phyloP scores from a whole-genome alignment of 345 rosid species.

The Aquilaria sinensis region DNA sequence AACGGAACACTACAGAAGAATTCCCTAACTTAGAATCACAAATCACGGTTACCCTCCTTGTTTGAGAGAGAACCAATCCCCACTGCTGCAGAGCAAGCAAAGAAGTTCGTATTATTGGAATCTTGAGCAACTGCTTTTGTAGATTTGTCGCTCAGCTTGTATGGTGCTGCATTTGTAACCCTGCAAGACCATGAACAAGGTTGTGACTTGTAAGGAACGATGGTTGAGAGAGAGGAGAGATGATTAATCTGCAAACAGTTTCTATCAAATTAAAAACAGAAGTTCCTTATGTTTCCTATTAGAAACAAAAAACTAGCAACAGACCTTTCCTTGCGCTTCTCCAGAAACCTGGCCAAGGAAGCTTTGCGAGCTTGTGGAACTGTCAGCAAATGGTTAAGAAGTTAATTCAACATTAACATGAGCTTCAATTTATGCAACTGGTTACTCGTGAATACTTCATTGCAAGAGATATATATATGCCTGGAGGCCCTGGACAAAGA shows the following conservation, averaged over 20 bases:
- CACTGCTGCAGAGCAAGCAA: conserved; percentile 16
- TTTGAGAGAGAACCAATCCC: too few relatives aligned
- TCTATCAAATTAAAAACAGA: neutral
- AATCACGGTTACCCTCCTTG: too few relatives aligned
- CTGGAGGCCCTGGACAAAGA: too few relatives aligned
- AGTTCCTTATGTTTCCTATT: neutral
- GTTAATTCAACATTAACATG: too few relatives aligned
- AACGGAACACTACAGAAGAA: neutral
- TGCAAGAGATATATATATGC: too few relatives aligned
- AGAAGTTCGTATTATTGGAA: conserved; percentile 24
- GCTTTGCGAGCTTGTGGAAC: conserved; percentile 95
- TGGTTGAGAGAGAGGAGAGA: neutral
- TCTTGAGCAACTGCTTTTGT: conserved; percentile 25
- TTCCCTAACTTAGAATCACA: too few relatives aligned
- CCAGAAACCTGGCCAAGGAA: conserved; percentile 91
- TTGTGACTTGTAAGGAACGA: neutral
- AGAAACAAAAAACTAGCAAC: neutral
- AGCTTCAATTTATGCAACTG: too few relatives aligned
- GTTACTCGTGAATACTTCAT: too few relatives aligned
- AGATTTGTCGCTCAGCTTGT: conserved; percentile 34
- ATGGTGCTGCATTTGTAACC: conserved; percentile 53
- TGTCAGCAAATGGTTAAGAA: conserved; percentile 7
- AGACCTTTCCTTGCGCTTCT: conserved; percentile 95
- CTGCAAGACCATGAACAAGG: conserved; percentile 28
- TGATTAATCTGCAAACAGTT: too few relatives aligned